These are phyloP conservation scores for Brasilioporus rufonigricans DNA, from an alignment of 768 basidiomycete species.

Conservation along the genomic window DNA sequence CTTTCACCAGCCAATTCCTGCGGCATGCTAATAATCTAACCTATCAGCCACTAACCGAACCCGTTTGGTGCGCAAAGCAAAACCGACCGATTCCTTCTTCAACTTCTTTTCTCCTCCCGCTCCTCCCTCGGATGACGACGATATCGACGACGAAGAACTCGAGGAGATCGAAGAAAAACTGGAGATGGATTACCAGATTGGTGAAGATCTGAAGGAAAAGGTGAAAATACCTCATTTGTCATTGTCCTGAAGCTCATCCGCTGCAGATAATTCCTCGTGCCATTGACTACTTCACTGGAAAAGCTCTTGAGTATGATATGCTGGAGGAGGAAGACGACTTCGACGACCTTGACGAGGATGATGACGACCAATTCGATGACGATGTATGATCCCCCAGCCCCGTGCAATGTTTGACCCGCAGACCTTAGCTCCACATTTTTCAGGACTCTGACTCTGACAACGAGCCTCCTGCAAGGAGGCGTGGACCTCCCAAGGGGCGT, in stretches of 20 bases:
- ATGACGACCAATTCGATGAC: constrained; percentile 56
- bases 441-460: constrained; percentile 70
- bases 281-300: constrained; percentile 96
- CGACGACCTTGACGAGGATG: constrained; percentile 54
- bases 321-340: constrained; percentile 55
- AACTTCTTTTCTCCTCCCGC: constrained; percentile 91
- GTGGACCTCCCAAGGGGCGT: constrained; percentile 57
- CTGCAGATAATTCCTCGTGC: constrained; percentile 88
- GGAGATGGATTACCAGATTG: constrained; percentile 96
- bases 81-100: constrained; percentile 95
- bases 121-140: constrained; percentile 67
- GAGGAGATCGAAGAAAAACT: constrained; percentile 91
- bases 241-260: neutral
- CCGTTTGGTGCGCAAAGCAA: constrained; percentile 80
- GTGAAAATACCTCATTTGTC: constrained; percentile 36
- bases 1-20: neutral
- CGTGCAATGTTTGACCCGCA: constrained; percentile 15
- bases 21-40: constrained; percentile 1
- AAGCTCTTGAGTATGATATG: constrained; percentile 83
- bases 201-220: constrained; percentile 97
- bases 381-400: constrained; percentile 42
- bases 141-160: constrained; percentile 80
- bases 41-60: constrained; percentile 76
- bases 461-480: constrained; percentile 58
- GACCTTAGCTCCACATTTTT: constrained; percentile 18